Base-by-base conservation (phyloP, 148 eudicot genomes). In the Camellia granthamiana region DNA sequence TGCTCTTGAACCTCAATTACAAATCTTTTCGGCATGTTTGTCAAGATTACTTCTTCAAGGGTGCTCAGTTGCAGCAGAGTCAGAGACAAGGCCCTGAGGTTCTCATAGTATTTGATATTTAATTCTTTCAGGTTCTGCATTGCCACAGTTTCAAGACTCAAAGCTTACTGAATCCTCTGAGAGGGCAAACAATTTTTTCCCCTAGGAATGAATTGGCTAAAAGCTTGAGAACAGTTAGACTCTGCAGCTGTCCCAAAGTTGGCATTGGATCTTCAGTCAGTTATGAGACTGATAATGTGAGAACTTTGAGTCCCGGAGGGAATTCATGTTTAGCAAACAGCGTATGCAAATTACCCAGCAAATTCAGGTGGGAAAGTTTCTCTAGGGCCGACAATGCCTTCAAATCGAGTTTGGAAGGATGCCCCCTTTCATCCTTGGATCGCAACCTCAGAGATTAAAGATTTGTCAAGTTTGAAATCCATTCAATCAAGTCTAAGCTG, bases 141-240 rank as follows among this genome's bases (percentile, higher is more conserved):
- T 58, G 81, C 91, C 91, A 89, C n/a, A 89, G 79, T 72, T 85
- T 89, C 44, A 89, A 72, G 18, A 85, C 85, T 16, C 63, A 55
- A 14, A 89, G 87, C 74, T 68, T 79, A 7, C 1, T 16, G 65
- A 89, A 89, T 10, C 84, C 84, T 10, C 54, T 71, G 47, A 3
- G n/a, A 11, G 76, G 87, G 76, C 89, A 89, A 2, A 46, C 30
- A 65, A 87, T 67, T 43, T 49, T 38, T 49, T 72, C 0, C 61
- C 84, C 89, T 6, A 16, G 10, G 68, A 77, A 89, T 1, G 91
- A 89, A 21, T 87, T 54, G 5, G 84, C 85, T 6, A 89, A 84
- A 47, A 89, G 87, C 81, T 88, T 72, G 69, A 89, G 89, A 58
- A 87, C 89, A 0, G 82, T 68, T 41, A 89, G 80, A 38, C 11